A percentile compares a stretch with the other conserved stretches of the same genome.
Evolutionary conservation across 305 asterid species (phyloP).

Genomic region (Caryopteris hybrid): DNA sequence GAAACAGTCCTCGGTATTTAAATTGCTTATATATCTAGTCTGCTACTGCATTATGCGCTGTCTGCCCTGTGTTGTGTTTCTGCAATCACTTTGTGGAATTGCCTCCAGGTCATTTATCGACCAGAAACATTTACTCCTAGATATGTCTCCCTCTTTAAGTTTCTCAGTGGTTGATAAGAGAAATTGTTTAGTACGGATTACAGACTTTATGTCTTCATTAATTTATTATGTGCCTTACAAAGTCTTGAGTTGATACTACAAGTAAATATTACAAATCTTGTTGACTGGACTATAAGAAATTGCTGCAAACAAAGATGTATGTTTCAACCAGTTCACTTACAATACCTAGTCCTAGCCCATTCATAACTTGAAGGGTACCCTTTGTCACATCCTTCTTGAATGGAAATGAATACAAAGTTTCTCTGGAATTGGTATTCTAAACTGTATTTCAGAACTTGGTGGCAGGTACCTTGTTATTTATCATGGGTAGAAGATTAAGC

Average conservation of each 20-base stretch:
- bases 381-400: background rate
- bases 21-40: background rate
- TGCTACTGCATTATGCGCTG: background rate
- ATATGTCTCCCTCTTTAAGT: background rate
- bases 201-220: background rate
- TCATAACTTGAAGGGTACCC: background rate
- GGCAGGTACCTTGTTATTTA: background rate
- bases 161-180: background rate
- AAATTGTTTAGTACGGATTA: background rate
- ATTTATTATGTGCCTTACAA: no score
- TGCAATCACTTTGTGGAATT: background rate
- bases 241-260: no score
- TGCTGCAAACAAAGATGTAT: background rate
- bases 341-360: background rate
- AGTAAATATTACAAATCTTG: no score
- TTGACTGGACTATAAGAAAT: background rate
- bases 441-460: background rate
- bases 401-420: background rate
- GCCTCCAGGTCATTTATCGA: background rate
- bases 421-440: background rate
- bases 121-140: background rate
- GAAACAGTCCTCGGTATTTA: background rate
- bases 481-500: background rate
- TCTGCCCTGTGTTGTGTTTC: no score
- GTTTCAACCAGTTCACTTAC: background rate